phyloP scores from a whole-genome alignment of 768 basidiomycete genomes.

The Leccinum longicurvipes region DNA sequence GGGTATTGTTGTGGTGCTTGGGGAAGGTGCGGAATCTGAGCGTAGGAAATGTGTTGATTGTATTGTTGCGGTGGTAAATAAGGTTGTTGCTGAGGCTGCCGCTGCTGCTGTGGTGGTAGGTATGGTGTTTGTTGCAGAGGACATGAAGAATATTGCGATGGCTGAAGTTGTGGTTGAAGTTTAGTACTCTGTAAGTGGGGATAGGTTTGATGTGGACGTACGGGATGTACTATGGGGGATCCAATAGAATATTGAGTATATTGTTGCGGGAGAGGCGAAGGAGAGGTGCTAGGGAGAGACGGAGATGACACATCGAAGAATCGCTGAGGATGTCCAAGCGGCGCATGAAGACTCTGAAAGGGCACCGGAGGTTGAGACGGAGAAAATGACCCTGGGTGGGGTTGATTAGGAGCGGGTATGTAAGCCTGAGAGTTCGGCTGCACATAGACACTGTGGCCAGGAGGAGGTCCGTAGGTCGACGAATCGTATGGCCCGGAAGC shows the following conservation, averaged over 20 bases:
- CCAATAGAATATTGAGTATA: constrained; percentile 13
- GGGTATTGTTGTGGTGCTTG: constrained; percentile 17
- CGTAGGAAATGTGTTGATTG: constrained; percentile 15
- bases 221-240: constrained; percentile 8
- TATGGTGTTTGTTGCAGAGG: constrained; percentile 7
- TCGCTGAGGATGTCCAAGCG: constrained; percentile 15
- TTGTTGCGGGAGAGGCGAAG: constrained; percentile 12
- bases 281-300: not conserved
- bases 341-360: constrained; percentile 8
- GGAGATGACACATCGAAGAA: constrained; percentile 1
- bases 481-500: not conserved
- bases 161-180: constrained; percentile 9
- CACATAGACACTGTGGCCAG: constrained; percentile 6
- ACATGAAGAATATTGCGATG: not conserved
- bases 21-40: constrained; percentile 11
- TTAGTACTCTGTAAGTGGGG: constrained; percentile 4
- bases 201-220: constrained; percentile 13
- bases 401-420: not conserved
- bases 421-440: constrained; percentile 14
- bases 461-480: constrained; percentile 3
- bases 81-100: constrained; percentile 9
- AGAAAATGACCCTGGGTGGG: constrained; percentile 5
- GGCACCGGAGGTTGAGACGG: constrained; percentile 6
- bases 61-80: constrained; percentile 11
- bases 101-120: constrained; percentile 11